Conservation (phyloP, 139 green algal species). For the Gonium pectorale region DNA sequence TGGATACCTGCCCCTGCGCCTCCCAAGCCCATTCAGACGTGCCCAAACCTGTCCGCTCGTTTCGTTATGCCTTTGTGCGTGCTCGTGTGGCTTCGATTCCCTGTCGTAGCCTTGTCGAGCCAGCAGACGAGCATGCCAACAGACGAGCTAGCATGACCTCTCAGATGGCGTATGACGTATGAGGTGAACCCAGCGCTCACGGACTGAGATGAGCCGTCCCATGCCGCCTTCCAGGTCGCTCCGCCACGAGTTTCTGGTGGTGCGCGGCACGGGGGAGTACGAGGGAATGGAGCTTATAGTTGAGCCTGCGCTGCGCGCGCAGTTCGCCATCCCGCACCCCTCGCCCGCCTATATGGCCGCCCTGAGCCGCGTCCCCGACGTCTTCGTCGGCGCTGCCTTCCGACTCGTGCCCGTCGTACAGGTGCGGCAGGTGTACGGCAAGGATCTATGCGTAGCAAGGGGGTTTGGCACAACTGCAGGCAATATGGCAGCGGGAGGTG, state of each 20-base stretch:
- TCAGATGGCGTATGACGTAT: neutral
- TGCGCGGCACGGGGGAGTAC: slow-evolving; percentile 29
- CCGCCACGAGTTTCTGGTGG: slow-evolving; percentile 31
- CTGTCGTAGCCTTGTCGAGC: neutral
- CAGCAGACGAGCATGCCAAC: no score
- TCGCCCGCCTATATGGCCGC: slow-evolving; percentile 39
- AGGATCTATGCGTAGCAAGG: no score
- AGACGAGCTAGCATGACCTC: no score
- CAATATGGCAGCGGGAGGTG: no score
- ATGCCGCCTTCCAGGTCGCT: neutral
- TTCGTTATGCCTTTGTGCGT: no score
- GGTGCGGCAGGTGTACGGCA: no score
- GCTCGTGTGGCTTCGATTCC: neutral
- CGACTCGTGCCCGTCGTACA: slow-evolving; percentile 40
- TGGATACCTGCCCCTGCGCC: no score
- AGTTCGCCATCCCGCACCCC: slow-evolving; percentile 58
- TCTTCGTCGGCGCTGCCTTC: slow-evolving; percentile 43
- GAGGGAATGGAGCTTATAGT: slow-evolving; percentile 53
- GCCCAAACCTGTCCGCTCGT: no score
- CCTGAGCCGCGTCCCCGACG: slow-evolving; percentile 32
- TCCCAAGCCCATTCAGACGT: no score
- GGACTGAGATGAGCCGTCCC: neutral
- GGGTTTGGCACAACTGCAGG: no score
- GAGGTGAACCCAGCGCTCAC: neutral
- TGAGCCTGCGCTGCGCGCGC: slow-evolving; percentile 50